Conservation (phyloP, 352 stramenopile species). For the Pythium grandisporangium region DNA sequence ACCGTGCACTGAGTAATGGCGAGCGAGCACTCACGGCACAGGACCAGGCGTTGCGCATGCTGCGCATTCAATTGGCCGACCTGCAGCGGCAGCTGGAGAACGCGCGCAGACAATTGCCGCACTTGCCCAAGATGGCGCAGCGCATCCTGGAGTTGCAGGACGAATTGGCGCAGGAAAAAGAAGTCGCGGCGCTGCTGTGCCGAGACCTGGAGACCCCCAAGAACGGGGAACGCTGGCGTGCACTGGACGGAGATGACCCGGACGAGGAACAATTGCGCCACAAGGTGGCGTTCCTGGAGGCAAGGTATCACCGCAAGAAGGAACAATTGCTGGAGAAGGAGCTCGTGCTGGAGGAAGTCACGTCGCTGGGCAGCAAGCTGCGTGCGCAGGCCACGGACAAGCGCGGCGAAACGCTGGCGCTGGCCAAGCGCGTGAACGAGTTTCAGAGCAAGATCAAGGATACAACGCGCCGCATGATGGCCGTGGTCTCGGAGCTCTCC, state of each 20-base stretch:
- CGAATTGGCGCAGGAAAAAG: slow-evolving; percentile 77
- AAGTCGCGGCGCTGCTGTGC: slow-evolving; percentile 85
- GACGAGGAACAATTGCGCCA: slow-evolving; percentile 82
- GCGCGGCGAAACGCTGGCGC: slow-evolving; percentile 64
- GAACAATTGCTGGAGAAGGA: slow-evolving; percentile 93
- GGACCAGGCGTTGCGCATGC: slow-evolving; percentile 77
- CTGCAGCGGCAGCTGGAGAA: slow-evolving; percentile 70
- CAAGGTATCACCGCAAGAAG: slow-evolving; percentile 86
- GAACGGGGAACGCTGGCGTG: slow-evolving; percentile 82
- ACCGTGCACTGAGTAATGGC: slow-evolving; percentile 73
- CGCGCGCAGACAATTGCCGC: slow-evolving; percentile 56
- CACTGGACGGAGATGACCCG: slow-evolving; percentile 83
- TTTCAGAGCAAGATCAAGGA: slow-evolving; percentile 88
- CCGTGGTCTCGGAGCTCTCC: slow-evolving; percentile 89
- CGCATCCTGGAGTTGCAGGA: slow-evolving; percentile 72
- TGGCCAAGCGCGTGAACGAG: slow-evolving; percentile 87
- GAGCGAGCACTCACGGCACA: slow-evolving; percentile 72
- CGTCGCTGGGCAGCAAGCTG: slow-evolving; percentile 80
- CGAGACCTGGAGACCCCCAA: slow-evolving; percentile 87
- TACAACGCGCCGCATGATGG: slow-evolving; percentile 92
- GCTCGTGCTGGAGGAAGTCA: slow-evolving; percentile 91
- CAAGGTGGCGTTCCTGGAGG: slow-evolving; percentile 82
- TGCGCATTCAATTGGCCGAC: slow-evolving; percentile 65
- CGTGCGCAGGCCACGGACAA: slow-evolving; percentile 64
- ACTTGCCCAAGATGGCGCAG: slow-evolving; percentile 73